A percentile compares a stretch with the other conserved stretches of the same genome.
These are phyloP conservation scores for Populus hybrid DNA, from an alignment of 441 rosid genomes.

Conservation along the genomic window DNA sequence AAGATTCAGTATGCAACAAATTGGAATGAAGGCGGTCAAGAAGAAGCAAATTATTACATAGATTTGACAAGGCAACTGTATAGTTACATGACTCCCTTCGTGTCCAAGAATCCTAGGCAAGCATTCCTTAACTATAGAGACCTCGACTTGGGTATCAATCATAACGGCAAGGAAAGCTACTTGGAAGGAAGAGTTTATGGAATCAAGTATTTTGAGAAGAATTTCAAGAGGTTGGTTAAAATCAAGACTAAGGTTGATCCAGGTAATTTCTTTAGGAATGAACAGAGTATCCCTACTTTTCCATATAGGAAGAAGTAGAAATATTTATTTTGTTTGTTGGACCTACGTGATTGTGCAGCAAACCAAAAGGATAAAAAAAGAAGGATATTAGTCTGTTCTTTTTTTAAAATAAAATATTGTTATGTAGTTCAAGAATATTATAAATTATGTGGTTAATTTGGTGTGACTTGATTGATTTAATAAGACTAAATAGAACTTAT, in stretches of 20 bases:
- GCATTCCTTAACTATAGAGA: conserved; percentile 60
- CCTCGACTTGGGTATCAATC: conserved; percentile 45
- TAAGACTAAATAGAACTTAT: no score
- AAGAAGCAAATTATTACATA: conserved; percentile 24
- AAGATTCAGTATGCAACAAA: conserved; percentile 53
- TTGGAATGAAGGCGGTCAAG: conserved; percentile 40
- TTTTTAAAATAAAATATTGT: no score
- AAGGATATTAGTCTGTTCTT: neutral
- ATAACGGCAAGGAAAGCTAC: conserved; percentile 19
- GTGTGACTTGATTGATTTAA: no score
- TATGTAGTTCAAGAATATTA: no score
- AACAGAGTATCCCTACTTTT: conserved; percentile 60
- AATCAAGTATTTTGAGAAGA: conserved; percentile 39
- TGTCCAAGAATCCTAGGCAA: conserved; percentile 53
- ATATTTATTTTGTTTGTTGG: no score
- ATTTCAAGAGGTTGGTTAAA: conserved; percentile 52
- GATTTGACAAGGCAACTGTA: conserved; percentile 36
- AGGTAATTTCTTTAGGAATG: conserved; percentile 48
- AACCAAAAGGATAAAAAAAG: neutral
- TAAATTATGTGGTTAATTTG: no score
- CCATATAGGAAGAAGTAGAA: neutral
- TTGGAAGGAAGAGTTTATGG: conserved; percentile 35
- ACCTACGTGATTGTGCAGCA: neutral
- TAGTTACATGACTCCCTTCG: conserved; percentile 48
- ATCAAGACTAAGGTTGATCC: conserved; percentile 61